Percentiles rank a stretch among this genome's conserved stretches.
Conservation (phyloP, 148 eudicot species). For the Chenopodium album region DNA sequence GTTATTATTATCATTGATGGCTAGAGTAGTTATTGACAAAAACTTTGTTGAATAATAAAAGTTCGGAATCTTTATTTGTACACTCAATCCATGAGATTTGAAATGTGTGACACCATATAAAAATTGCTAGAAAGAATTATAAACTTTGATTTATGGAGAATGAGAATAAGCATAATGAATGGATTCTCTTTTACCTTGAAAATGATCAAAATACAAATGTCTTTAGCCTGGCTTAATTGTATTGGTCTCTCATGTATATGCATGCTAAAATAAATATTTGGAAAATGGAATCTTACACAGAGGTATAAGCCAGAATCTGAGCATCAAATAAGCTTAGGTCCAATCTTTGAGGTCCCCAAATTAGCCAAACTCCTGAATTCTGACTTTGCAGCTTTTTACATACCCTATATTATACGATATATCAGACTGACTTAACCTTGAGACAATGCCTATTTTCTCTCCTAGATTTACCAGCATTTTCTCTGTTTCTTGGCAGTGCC, state of each 20-base stretch:
- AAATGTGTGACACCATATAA: background rate
- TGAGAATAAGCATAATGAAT: background rate
- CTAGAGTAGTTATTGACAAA: too few species aligned
- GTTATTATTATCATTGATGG: too few species aligned
- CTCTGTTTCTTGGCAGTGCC: background rate
- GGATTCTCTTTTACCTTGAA: constrained; percentile 9
- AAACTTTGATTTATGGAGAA: background rate
- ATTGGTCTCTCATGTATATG: background rate
- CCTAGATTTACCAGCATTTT: background rate
- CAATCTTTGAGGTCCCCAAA: constrained; percentile 10
- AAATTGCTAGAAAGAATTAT: background rate
- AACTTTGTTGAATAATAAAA: too few species aligned
- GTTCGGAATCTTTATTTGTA: too few species aligned
- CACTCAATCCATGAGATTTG: background rate
- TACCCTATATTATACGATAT: background rate
- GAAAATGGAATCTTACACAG: background rate
- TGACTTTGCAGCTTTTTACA: background rate
- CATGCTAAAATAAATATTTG: background rate
- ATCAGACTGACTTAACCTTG: background rate
- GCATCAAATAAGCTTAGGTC: background rate
- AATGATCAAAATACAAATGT: constrained; percentile 2
- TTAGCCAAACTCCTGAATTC: background rate
- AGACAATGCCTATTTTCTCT: background rate
- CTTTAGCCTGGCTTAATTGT: background rate
- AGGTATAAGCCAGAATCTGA: background rate